A percentile compares a stretch with the other conserved stretches of the same genome.
Evolutionary conservation across 1,139 yeast species (phyloP).

Genomic region (Meyerozyma sp.): DNA sequence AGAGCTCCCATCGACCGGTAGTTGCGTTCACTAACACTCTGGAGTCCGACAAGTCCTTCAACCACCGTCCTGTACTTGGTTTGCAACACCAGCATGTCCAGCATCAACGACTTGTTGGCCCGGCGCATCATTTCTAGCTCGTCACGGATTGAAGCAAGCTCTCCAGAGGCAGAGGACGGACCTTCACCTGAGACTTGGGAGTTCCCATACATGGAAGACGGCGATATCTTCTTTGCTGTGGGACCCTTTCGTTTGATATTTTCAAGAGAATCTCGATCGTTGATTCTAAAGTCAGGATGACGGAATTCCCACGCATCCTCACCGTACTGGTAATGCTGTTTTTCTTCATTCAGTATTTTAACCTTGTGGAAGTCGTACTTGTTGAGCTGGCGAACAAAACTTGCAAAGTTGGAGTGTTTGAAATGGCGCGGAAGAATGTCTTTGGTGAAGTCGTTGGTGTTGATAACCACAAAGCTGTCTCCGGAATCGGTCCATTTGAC

Average conservation of each 20-base stretch:
- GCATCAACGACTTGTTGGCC: slow-evolving; percentile 36
- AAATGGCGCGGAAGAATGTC: slow-evolving; percentile 51
- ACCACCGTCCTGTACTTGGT: slow-evolving; percentile 61
- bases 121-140: slow-evolving; percentile 35
- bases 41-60: slow-evolving; percentile 53
- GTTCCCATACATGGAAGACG: neutral
- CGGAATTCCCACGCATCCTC: slow-evolving; percentile 93
- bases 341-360: slow-evolving; percentile 60
- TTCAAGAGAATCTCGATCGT: slow-evolving; percentile 67
- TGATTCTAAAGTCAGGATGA: slow-evolving; percentile 79
- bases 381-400: slow-evolving; percentile 90
- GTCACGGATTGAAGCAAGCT: slow-evolving; percentile 13
- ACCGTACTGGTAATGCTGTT: slow-evolving; percentile 53
- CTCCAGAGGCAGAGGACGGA: neutral
- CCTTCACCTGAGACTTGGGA: slow-evolving; percentile 3
- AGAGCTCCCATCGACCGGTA: slow-evolving; percentile 47
- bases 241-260: slow-evolving; percentile 82
- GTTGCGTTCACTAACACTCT: slow-evolving; percentile 52
- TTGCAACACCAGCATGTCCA: slow-evolving; percentile 43
- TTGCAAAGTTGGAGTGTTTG: slow-evolving; percentile 84
- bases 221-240: slow-evolving; percentile 31
- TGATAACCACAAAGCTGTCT: slow-evolving; percentile 81
- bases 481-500: slow-evolving; percentile 84
- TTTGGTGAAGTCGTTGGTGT: slow-evolving; percentile 58
- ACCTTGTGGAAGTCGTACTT: slow-evolving; percentile 50